A percentile compares a stretch with the other conserved stretches of the same genome.
Conservation (phyloP, 345 rosid species). For the Eucalyptus pauciflora region DNA sequence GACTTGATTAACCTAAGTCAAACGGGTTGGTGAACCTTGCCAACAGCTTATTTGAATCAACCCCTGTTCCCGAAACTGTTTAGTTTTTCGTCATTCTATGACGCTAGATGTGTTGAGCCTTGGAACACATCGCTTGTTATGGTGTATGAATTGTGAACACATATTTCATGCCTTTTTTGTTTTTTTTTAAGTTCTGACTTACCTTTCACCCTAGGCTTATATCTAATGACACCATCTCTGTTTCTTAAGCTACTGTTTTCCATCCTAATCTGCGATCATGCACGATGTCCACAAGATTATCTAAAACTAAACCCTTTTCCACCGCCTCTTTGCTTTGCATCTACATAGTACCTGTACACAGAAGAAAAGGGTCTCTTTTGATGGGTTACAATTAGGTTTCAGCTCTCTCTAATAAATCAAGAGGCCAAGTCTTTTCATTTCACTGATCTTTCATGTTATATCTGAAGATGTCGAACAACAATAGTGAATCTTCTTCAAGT, state of each 20-base stretch:
- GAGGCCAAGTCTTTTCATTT: too few relatives aligned
- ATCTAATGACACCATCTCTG: not conserved
- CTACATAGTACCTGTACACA: not conserved
- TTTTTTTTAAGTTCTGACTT: too few relatives aligned
- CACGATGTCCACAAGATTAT: not conserved
- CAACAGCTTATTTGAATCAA: not conserved
- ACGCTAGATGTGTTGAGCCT: not conserved
- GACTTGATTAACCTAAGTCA: not conserved
- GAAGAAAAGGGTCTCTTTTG: not conserved
- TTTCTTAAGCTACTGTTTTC: not conserved
- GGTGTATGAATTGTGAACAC: not conserved
- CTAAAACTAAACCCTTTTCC: not conserved
- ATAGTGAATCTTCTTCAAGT: not conserved
- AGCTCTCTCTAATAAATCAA: too few relatives aligned
- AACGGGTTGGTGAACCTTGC: not conserved
- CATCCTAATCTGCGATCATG: not conserved
- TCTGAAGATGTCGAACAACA: not conserved
- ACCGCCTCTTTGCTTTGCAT: not conserved
- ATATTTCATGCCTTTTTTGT: not conserved
- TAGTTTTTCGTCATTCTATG: not conserved
- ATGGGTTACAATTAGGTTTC: too few relatives aligned
- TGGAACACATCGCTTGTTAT: not conserved
- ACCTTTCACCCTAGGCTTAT: not conserved
- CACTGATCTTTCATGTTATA: not conserved
- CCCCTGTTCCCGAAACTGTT: not conserved